Evolutionary conservation across 2,329 filamentous ascomycete species (phyloP).

Genomic region (Ceratocystis huliohia): DNA sequence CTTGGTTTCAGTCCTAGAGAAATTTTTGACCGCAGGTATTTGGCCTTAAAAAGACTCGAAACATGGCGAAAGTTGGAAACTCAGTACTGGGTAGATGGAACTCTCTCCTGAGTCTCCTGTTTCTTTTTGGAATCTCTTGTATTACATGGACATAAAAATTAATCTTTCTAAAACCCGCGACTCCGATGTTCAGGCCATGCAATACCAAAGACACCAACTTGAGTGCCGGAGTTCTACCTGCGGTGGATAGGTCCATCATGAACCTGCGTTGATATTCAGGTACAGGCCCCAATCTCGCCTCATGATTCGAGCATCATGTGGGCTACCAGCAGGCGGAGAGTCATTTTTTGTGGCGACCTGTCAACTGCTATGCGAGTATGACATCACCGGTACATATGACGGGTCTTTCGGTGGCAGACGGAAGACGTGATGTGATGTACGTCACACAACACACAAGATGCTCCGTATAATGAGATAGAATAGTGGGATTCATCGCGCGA

Average conservation of each 20-base stretch:
- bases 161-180: neutral
- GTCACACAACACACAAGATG: neutral
- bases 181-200: neutral
- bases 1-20: neutral
- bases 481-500: neutral
- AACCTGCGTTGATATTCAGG: slow-evolving; percentile 1
- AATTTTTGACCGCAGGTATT: too few relatives aligned
- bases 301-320: neutral
- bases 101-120: neutral
- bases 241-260: neutral
- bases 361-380: neutral
- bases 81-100: neutral
- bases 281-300: neutral
- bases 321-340: neutral
- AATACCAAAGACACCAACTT: neutral
- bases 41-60: neutral
- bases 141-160: neutral
- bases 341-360: neutral
- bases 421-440: neutral
- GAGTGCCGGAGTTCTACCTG: neutral
- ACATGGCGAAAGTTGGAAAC: neutral
- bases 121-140: neutral
- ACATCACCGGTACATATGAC: slow-evolving; percentile 4
- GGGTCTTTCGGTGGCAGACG: neutral
- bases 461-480: neutral